Evolutionary conservation across 495 filamentous ascomycete genomes (phyloP).

Genomic region (Cercophora sp.): DNA sequence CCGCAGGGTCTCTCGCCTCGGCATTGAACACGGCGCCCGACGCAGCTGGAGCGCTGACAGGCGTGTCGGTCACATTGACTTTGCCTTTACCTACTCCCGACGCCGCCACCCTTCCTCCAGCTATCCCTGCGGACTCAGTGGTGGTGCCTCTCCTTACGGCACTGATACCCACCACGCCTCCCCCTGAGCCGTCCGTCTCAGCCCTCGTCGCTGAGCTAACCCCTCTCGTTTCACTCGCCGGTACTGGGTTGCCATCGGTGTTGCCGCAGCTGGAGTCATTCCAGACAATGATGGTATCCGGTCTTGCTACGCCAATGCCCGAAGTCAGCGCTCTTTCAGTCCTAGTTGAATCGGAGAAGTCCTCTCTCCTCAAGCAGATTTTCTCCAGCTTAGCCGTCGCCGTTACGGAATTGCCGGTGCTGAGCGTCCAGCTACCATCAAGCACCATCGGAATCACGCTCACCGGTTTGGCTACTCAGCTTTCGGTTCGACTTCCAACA

Average conservation of each 20-base stretch:
- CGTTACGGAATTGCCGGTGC: constrained; percentile 6
- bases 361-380: background rate
- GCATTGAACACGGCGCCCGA: no score
- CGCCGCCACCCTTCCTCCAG: no score
- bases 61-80: no score
- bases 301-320: background rate
- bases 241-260: constrained; percentile 1
- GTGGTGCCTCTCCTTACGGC: no score
- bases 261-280: constrained; percentile 7
- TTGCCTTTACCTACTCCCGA: no score
- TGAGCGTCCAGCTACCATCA: constrained; percentile 11
- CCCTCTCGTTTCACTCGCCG: constrained; percentile 7
- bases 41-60: no score
- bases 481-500: constrained; percentile 11
- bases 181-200: no score
- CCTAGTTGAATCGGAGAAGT: constrained; percentile 5
- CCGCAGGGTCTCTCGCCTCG: no score
- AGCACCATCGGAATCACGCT: constrained; percentile 10
- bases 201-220: constrained; percentile 10
- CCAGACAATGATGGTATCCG: constrained; percentile 12
- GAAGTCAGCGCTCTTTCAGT: constrained; percentile 6
- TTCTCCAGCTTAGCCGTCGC: background rate
- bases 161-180: no score
- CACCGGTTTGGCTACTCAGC: constrained; percentile 7
- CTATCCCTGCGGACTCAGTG: no score